A percentile compares a stretch with the other conserved stretches of the same genome.
Conservation (phyloP, 805 yeast genomes). For the Groenewaldozyma tartarivorans region DNA sequence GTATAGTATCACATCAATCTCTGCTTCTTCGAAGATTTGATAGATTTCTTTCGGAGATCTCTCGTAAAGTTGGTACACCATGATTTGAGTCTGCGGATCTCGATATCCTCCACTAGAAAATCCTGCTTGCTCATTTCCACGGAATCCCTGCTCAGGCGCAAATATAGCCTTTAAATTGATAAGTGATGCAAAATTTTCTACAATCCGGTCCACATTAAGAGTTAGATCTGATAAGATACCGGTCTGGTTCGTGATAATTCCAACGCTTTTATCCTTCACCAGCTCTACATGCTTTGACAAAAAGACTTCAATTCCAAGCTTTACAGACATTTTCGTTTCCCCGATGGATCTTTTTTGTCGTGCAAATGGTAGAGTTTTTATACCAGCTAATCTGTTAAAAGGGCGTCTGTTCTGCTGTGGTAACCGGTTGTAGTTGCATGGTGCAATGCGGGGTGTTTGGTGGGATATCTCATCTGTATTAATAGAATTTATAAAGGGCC, state of each 20-base stretch:
- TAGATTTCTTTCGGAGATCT: slow-evolving; percentile 7
- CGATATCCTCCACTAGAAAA: slow-evolving; percentile 8
- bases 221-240: slow-evolving; percentile 9
- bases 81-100: slow-evolving; percentile 6
- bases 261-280: slow-evolving; percentile 7
- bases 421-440: too few species aligned
- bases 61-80: slow-evolving; percentile 6
- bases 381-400: too few species aligned
- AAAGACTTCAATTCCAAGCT: slow-evolving; percentile 8
- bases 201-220: slow-evolving; percentile 5
- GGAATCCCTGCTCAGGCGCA: slow-evolving; percentile 11
- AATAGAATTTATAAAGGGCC: too few species aligned
- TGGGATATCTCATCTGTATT: too few species aligned
- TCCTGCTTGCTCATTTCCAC: slow-evolving; percentile 11
- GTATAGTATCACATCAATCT: slow-evolving; percentile 5
- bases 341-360: too few species aligned
- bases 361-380: too few species aligned
- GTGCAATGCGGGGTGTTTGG: too few species aligned
- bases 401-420: too few species aligned
- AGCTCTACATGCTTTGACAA: slow-evolving; percentile 3
- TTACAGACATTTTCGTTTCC: slow-evolving; percentile 1
- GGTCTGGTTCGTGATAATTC: slow-evolving; percentile 9
- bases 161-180: slow-evolving; percentile 8
- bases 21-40: slow-evolving; percentile 7
- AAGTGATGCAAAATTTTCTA: neutral